A percentile compares a stretch with the other conserved stretches of the same genome.
These are phyloP conservation scores for Anisodus acutangulus DNA, from an alignment of 257 asterid genomes.

Conservation along the genomic window DNA sequence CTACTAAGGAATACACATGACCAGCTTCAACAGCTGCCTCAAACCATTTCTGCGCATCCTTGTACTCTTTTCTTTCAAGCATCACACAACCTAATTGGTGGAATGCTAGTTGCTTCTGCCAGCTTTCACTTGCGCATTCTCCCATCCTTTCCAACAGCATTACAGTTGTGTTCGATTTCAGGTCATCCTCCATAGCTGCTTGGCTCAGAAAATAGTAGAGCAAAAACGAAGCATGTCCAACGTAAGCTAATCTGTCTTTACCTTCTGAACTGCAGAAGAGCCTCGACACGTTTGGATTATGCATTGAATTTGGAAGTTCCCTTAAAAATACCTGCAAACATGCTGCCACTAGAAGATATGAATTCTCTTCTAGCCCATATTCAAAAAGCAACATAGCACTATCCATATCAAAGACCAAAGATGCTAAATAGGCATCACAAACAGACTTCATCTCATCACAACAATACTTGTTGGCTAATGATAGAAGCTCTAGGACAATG, in stretches of 20 bases:
- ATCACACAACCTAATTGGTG: conserved; percentile 95
- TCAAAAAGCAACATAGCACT: conserved; percentile 68
- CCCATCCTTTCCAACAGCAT: conserved; percentile 87
- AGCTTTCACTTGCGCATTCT: conserved; percentile 69
- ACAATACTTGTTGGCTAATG: conserved; percentile 79
- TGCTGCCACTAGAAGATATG: conserved; percentile 87
- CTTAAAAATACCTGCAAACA: conserved; percentile 90
- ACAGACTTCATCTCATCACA: conserved; percentile 81
- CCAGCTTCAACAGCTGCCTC: conserved; percentile 71
- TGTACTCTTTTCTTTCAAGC: conserved; percentile 86
- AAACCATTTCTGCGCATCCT: conserved; percentile 94
- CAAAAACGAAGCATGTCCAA: conserved; percentile 83
- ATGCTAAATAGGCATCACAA: conserved; percentile 75
- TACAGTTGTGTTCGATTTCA: conserved; percentile 74
- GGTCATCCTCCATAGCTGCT: conserved; percentile 80
- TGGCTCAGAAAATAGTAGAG: conserved; percentile 80
- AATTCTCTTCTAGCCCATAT: conserved; percentile 77
- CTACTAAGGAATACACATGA: conserved; percentile 80
- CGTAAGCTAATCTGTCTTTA: conserved; percentile 55
- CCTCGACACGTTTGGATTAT: conserved; percentile 56
- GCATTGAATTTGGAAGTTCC: conserved; percentile 79
- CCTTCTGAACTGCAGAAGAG: conserved; percentile 76
- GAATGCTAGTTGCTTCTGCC: conserved; percentile 83
- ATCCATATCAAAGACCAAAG: conserved; percentile 70
- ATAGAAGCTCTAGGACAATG: conserved; percentile 70